Evolutionary conservation across 1,284 basidiomycete species (phyloP).

Genomic region (Vanrija sp.): DNA sequence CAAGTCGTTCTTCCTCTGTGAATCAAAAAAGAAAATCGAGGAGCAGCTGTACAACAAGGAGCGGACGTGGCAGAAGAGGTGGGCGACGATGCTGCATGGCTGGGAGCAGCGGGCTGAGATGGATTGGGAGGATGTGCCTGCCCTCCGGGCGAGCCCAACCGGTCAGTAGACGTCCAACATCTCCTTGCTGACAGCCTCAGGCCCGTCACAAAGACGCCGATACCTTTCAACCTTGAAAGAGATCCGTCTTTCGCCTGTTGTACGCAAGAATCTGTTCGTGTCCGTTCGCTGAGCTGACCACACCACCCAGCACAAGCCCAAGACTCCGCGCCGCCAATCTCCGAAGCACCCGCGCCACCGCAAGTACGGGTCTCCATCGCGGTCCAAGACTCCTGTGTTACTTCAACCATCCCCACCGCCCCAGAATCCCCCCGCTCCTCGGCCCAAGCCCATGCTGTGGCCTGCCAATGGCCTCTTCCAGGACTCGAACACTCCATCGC

Average conservation of each 20-base stretch:
- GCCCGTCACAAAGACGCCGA: neutral
- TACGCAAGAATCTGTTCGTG: constrained; percentile 1
- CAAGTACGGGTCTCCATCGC: neutral
- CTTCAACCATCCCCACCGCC: neutral
- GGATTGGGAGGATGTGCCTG: constrained; percentile 32
- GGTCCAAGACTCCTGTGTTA: neutral
- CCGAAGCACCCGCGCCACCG: neutral
- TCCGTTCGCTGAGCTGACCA: neutral
- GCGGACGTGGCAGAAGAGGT: constrained; percentile 44
- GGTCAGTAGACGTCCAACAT: constrained; percentile 1
- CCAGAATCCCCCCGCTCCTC: neutral
- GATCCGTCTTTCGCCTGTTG: constrained; percentile 28
- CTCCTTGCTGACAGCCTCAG: neutral
- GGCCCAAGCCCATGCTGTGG: too few species aligned
- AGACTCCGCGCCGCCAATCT: neutral
- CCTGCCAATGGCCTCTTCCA: too few species aligned
- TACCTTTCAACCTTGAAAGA: constrained; percentile 5
- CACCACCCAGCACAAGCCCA: too few species aligned
- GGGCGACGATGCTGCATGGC: constrained; percentile 31
- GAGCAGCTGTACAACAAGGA: constrained; percentile 21
- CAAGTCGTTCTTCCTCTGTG: constrained; percentile 31
- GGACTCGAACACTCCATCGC: too few species aligned
- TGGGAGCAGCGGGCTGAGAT: constrained; percentile 33
- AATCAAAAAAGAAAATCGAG: constrained; percentile 25
- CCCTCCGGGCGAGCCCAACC: neutral